These are phyloP conservation scores for Cylindrotheca fusiformis DNA, from an alignment of 108 stramenopile genomes.

Conservation along the genomic window DNA sequence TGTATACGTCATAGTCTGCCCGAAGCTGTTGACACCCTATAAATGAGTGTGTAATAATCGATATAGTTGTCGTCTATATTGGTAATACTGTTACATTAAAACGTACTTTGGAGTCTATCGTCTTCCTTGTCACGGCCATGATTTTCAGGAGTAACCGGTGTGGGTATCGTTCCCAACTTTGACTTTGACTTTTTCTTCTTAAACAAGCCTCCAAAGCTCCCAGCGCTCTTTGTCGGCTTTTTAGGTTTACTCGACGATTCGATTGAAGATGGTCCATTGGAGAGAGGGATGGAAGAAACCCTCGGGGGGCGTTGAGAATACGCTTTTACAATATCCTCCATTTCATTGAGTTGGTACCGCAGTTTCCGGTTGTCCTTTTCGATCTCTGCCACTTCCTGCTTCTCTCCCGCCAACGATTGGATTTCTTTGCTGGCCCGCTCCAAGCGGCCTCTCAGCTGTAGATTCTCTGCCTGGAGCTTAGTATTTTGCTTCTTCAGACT, in stretches of 20 bases:
- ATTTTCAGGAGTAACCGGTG: not conserved
- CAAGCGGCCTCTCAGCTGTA: slow-evolving; percentile 48
- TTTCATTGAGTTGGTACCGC: slow-evolving; percentile 48
- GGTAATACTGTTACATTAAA: too few species aligned
- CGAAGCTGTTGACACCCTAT: too few species aligned
- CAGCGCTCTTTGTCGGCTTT: too few species aligned
- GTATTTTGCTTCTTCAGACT: slow-evolving; percentile 55
- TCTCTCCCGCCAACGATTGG: slow-evolving; percentile 42
- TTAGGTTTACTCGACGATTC: not conserved
- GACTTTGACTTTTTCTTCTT: not conserved
- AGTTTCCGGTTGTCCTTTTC: slow-evolving; percentile 60
- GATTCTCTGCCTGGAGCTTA: slow-evolving; percentile 70
- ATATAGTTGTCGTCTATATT: too few species aligned
- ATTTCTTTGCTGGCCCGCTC: slow-evolving; percentile 34
- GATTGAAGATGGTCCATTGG: not conserved
- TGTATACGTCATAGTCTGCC: too few species aligned
- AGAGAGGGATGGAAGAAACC: not conserved
- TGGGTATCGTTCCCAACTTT: not conserved
- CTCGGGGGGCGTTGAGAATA: not conserved
- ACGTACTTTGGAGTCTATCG: too few species aligned
- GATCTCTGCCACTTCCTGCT: slow-evolving; percentile 54
- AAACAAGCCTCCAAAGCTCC: not conserved
- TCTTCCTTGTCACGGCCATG: too few species aligned
- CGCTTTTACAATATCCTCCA: slow-evolving; percentile 30
- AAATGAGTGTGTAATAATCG: too few species aligned